These are phyloP conservation scores for Strobilomyces echinocephalus DNA, from an alignment of 768 basidiomycete genomes.

Conservation along the genomic window DNA sequence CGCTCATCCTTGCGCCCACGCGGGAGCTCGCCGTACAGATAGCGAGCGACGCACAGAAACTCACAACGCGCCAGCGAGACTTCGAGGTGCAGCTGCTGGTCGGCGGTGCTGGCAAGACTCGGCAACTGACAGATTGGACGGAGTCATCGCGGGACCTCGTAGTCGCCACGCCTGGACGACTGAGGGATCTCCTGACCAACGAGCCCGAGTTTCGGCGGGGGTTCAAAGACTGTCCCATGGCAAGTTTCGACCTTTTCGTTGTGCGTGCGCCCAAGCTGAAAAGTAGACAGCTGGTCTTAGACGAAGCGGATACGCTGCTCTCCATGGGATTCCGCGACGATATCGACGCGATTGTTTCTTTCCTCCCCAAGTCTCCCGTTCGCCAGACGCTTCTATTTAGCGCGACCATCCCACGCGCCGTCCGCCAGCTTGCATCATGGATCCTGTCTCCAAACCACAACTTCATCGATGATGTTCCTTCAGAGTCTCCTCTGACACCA, in stretches of 20 bases:
- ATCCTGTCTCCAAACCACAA: conserved; percentile 56
- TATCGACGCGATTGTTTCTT: conserved; percentile 63
- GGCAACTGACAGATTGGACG: conserved; percentile 67
- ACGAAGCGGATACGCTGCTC: conserved; percentile 87
- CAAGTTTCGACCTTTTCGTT: conserved; percentile 32
- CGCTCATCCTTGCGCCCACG: conserved; percentile 83
- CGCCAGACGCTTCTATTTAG: conserved; percentile 94
- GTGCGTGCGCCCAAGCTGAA: conserved; percentile 1
- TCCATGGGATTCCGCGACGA: conserved; percentile 92
- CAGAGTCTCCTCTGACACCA: conserved; percentile 6
- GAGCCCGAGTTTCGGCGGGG: conserved; percentile 52
- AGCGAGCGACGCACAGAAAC: conserved; percentile 70
- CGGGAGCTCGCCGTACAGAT: conserved; percentile 89
- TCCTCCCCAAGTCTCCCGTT: conserved; percentile 54
- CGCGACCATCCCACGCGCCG: conserved; percentile 72
- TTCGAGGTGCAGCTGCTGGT: conserved; percentile 72
- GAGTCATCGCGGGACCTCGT: conserved; percentile 70
- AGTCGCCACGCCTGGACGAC: conserved; percentile 85
- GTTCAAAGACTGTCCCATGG: conserved; percentile 53
- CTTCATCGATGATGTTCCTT: conserved; percentile 70
- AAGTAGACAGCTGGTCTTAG: conserved; percentile 69
- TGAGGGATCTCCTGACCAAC: conserved; percentile 65
- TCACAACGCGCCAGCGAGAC: conserved; percentile 55
- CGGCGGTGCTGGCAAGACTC: conserved; percentile 65
- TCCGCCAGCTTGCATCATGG: conserved; percentile 64